A percentile compares a stretch with the other conserved stretches of the same genome.
Evolutionary conservation across 257 asterid genomes (phyloP).

Genomic region (Cinchona pubescens): DNA sequence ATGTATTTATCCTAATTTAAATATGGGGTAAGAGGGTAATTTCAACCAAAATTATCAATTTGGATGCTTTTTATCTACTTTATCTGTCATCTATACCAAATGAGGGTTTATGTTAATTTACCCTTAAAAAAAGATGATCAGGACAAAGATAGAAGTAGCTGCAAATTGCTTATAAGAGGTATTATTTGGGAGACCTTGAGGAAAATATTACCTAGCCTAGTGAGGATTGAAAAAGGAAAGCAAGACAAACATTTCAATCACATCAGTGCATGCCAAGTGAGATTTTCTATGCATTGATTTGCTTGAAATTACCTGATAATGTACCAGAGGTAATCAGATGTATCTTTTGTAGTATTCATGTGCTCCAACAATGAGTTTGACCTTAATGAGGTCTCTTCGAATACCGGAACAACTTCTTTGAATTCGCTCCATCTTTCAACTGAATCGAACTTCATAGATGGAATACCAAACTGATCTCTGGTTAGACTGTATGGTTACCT

Average conservation of each 20-base stretch:
- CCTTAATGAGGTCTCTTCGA: constrained; percentile 36
- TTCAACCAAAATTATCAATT: too few relatives aligned
- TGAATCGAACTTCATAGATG: constrained; percentile 42
- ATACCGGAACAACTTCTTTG: constrained; percentile 48
- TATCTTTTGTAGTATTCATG: constrained; percentile 70
- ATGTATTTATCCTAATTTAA: too few relatives aligned
- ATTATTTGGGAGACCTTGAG: background rate
- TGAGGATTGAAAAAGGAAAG: too few relatives aligned
- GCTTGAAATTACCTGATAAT: constrained; percentile 44
- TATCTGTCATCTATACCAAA: too few relatives aligned
- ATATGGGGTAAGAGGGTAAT: too few relatives aligned
- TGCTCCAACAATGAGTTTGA: constrained; percentile 69
- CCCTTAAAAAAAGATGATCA: background rate
- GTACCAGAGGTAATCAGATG: constrained; percentile 87
- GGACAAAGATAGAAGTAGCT: background rate
- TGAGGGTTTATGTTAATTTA: too few relatives aligned
- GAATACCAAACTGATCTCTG: constrained; percentile 49
- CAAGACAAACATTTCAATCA: background rate
- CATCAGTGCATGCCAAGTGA: too few relatives aligned
- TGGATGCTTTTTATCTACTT: too few relatives aligned
- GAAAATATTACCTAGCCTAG: background rate
- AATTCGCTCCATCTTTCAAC: constrained; percentile 53
- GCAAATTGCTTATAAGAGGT: background rate
- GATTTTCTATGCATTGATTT: background rate
- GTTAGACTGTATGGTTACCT: constrained; percentile 48